A percentile compares a stretch with the other conserved stretches of the same genome.
These are phyloP conservation scores for Emergomyces pasteurianus DNA, from an alignment of 2,329 filamentous ascomycete species.

Conservation along the genomic window DNA sequence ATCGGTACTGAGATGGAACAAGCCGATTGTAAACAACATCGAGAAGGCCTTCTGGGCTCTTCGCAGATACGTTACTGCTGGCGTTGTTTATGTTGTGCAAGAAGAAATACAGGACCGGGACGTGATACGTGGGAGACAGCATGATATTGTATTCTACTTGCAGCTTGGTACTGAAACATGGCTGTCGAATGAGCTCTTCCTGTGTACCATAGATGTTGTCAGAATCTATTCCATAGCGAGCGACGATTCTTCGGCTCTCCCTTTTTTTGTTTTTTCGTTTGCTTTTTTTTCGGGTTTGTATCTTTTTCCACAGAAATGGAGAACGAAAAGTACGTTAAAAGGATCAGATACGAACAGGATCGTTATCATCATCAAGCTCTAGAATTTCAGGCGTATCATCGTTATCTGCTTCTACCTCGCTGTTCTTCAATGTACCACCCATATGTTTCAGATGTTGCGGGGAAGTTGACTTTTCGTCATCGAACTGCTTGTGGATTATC, in stretches of 20 bases:
- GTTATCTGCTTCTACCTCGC: background rate
- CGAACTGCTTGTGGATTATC: background rate
- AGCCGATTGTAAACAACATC: conserved; percentile 60
- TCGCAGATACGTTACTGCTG: conserved; percentile 16
- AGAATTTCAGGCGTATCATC: background rate
- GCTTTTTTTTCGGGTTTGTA: background rate
- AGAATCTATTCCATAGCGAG: conserved; percentile 11
- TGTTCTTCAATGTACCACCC: background rate
- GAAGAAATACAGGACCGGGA: conserved; percentile 66
- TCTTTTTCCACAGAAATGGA: background rate
- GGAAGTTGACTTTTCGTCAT: background rate
- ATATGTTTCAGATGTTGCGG: background rate
- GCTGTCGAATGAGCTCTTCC: conserved; percentile 31
- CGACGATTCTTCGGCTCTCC: background rate
- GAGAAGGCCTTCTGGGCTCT: conserved; percentile 44
- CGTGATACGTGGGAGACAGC: conserved; percentile 60
- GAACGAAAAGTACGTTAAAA: background rate
- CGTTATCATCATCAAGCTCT: background rate
- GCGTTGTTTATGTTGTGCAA: conserved; percentile 43
- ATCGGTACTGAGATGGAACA: conserved; percentile 55
- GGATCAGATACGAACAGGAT: conserved; percentile 5
- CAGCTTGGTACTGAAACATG: conserved; percentile 27
- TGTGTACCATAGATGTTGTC: conserved; percentile 24
- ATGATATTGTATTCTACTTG: conserved; percentile 60
- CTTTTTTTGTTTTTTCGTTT: background rate